These are phyloP conservation scores for Penicillium cosmopolitanum DNA, from an alignment of 495 filamentous ascomycete species.

Conservation along the genomic window DNA sequence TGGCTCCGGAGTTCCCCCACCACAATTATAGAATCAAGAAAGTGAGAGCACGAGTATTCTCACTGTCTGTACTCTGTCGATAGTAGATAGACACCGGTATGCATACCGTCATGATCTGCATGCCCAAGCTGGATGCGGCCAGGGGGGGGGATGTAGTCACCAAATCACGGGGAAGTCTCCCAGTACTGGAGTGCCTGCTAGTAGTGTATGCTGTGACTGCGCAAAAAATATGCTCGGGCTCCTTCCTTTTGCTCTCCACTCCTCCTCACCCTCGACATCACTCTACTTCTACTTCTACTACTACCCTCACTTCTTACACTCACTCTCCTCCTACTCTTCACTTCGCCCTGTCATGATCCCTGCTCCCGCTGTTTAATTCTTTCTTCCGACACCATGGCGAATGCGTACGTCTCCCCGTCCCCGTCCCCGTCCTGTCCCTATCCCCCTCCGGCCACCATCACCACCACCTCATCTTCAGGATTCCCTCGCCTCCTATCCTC, in stretches of 20 bases:
- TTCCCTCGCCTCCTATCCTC: not conserved
- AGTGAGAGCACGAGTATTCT: no score
- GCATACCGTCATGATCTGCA: constrained; percentile 36
- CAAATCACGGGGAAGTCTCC: constrained; percentile 18
- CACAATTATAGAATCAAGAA: no score
- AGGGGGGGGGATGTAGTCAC: constrained; percentile 22
- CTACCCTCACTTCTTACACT: not conserved
- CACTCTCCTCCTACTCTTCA: not conserved
- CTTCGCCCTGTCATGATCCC: constrained; percentile 2
- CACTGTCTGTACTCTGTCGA: no score
- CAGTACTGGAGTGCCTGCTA: no score
- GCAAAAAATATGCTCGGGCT: constrained; percentile 14
- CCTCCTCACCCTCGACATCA: not conserved
- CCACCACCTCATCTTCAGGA: not conserved
- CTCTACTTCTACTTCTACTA: not conserved
- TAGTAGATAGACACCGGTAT: constrained; percentile 1
- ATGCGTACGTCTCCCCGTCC: constrained; percentile 23
- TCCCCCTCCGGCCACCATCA: not conserved
- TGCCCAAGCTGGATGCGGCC: constrained; percentile 33
- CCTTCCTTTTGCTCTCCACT: constrained; percentile 19
- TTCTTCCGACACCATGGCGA: constrained; percentile 29
- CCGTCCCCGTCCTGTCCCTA: not conserved
- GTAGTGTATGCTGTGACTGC: no score
- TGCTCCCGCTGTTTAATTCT: not conserved
- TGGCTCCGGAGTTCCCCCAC: no score